Base-by-base conservation (phyloP, 306 rosid species). In the Spatholobus suberectus region DNA sequence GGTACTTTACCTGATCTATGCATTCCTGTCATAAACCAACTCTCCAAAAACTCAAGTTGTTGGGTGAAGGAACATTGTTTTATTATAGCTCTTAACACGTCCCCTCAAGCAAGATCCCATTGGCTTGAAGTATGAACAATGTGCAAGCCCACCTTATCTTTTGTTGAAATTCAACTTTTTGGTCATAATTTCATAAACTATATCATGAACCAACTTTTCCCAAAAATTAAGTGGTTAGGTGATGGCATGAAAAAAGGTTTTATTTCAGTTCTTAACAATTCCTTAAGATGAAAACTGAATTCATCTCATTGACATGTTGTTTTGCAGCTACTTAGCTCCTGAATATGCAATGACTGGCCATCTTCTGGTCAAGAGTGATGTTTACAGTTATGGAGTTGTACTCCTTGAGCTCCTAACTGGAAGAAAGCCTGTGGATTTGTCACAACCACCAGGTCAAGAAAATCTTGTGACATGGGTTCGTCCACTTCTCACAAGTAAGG, bases 341-440 rank as follows among this genome's bases (percentile, higher is more conserved):
- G 99, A 96, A 77, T 96, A 96, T 67, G 99, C 99, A 74, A 96
- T 96, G 99, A 96, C 99, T 0, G 99, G 99, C 51, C 98, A 96
- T 81, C 95, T 96, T 76, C 92, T 96, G 24, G 99, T 94, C 80
- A 96, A 96, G 85, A 96, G 99, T 81, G 99, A 96, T 17, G 99
- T 96, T 26, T 96, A 96, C 85, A 96, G 99, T 89, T 96, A 96
- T 34, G 99, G 99, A 26, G 99, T 96, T 32, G 99, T 96, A 44
- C 97, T 96, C 66, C 95, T 96, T 11, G 99, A 96, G 92, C 92
- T 96, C 37, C 87, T 96, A 35, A 92, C 98, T 0, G 99, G 99
- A 84, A 89, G 97, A 86, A 96, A 96, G 85, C 99, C 99, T 0
- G 99, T 96, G 63, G 97, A 96, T 83, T 87, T 92, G 69, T 91